phyloP scores from a whole-genome alignment of 164 flowering plant genomes.

The Stephania yunnanensis region DNA sequence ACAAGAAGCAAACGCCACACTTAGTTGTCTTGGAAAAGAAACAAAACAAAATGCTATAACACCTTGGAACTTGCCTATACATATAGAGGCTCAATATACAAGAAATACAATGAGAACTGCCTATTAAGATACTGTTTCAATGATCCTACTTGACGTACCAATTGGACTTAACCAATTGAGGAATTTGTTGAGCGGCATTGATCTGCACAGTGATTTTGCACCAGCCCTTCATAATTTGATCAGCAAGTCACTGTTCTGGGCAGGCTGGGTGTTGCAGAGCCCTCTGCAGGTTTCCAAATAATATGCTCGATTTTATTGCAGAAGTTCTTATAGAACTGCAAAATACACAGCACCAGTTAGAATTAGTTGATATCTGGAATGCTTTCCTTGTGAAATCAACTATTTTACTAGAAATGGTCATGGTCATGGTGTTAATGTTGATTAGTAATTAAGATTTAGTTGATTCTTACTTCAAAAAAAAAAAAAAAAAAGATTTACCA shows the following conservation, averaged over 20 bases:
- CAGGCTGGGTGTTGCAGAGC: slow-evolving; percentile 25
- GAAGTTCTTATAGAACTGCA: slow-evolving; percentile 83
- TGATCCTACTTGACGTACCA: neutral
- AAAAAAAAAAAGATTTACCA: neutral
- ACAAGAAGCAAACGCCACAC: neutral
- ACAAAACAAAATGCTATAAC: neutral
- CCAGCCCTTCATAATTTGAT: slow-evolving; percentile 30
- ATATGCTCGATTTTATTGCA: slow-evolving; percentile 58
- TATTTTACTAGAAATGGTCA: neutral
- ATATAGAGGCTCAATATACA: neutral
- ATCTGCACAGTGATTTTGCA: slow-evolving; percentile 18
- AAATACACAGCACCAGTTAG: neutral
- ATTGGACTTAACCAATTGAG: neutral
- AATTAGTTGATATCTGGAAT: neutral
- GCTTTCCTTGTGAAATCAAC: neutral
- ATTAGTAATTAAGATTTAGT: too few relatives aligned
- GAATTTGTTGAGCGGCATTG: neutral
- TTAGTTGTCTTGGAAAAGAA: neutral
- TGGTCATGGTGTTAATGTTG: too few relatives aligned
- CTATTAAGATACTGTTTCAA: neutral
- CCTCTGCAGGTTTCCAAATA: slow-evolving; percentile 65
- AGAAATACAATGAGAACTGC: neutral
- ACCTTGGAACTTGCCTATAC: too few relatives aligned
- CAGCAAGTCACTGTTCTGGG: slow-evolving; percentile 48
- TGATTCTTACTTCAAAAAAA: too few relatives aligned